These are phyloP conservation scores for Debaryomycetaceae sp. DNA, from an alignment of 1,139 yeast species.

Conservation along the genomic window DNA sequence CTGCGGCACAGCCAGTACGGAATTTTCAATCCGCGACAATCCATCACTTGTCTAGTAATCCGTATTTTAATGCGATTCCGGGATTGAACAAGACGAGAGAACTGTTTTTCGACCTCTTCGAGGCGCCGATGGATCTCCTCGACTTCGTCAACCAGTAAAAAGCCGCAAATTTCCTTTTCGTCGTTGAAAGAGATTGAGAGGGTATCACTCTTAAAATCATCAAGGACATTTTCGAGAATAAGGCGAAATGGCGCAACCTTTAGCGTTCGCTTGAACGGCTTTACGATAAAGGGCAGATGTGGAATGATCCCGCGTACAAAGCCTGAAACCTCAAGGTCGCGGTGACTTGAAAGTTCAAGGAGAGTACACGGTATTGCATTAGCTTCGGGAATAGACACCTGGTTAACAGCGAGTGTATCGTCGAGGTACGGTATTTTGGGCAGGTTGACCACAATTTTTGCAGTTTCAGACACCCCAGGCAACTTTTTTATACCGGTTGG, in stretches of 20 bases:
- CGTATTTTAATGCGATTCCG: background rate
- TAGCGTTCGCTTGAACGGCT: conserved; percentile 20
- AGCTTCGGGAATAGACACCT: conserved; percentile 5
- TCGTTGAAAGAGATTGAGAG: conserved; percentile 16
- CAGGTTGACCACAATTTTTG: background rate
- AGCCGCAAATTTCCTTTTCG: conserved; percentile 16
- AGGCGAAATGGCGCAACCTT: conserved; percentile 18
- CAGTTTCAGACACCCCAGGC: too few species aligned
- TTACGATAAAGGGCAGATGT: conserved; percentile 13
- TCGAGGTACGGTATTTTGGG: background rate
- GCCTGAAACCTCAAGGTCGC: conserved; percentile 12
- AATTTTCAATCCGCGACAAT: background rate
- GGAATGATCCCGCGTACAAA: conserved; percentile 11
- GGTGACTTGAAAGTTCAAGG: conserved; percentile 6
- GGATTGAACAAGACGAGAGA: conserved; percentile 1
- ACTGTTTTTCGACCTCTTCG: conserved; percentile 1
- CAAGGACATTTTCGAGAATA: conserved; percentile 8
- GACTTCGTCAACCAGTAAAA: conserved; percentile 17
- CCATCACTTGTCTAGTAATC: too few species aligned
- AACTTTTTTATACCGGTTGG: too few species aligned
- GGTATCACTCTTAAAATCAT: background rate
- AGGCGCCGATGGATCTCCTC: conserved; percentile 13
- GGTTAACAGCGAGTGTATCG: conserved; percentile 9
- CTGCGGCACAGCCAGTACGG: conserved; percentile 3
- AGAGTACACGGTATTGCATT: conserved; percentile 5